phyloP scores from a whole-genome alignment of 352 stramenopile species.

The Phytophthora lateralis region DNA sequence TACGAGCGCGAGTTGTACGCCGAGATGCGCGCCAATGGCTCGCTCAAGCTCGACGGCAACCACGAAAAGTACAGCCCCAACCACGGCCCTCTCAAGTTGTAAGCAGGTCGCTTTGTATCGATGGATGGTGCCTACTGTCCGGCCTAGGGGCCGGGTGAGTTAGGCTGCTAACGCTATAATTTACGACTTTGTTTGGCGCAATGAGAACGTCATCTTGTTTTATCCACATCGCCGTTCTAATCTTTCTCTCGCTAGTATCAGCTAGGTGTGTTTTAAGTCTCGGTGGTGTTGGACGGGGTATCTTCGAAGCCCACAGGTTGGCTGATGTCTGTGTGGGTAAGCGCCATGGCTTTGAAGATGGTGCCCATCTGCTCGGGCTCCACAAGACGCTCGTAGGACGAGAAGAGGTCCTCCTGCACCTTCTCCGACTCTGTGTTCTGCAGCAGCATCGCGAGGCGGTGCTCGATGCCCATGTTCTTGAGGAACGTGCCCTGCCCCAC shows the following conservation, averaged over 20 bases:
- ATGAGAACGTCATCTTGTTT: constrained; percentile 22
- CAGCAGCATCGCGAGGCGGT: constrained; percentile 91
- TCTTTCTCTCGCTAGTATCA: constrained; percentile 12
- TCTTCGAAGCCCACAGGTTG: constrained; percentile 72
- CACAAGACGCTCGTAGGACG: constrained; percentile 93
- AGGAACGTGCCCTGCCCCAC: constrained; percentile 93
- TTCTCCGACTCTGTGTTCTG: constrained; percentile 84
- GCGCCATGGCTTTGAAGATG: constrained; percentile 94
- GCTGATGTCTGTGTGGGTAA: constrained; percentile 68
- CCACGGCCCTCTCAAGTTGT: constrained; percentile 80
- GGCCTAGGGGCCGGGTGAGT: not conserved
- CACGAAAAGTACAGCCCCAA: constrained; percentile 97
- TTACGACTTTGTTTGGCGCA: constrained; percentile 50
- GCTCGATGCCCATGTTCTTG: constrained; percentile 94
- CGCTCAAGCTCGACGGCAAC: constrained; percentile 95
- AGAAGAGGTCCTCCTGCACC: constrained; percentile 87
- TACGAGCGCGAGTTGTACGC: constrained; percentile 98
- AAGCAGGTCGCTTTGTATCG: constrained; percentile 32
- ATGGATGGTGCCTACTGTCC: constrained; percentile 22
- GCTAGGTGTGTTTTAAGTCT: no score
- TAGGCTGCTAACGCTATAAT: constrained; percentile 45
- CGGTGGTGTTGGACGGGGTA: not conserved
- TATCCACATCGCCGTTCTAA: constrained; percentile 4
- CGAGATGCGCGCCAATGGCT: constrained; percentile 93
- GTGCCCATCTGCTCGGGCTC: constrained; percentile 93